phyloP scores from a whole-genome alignment of 2,329 filamentous ascomycete species.

The Pseudopyricularia javanii region DNA sequence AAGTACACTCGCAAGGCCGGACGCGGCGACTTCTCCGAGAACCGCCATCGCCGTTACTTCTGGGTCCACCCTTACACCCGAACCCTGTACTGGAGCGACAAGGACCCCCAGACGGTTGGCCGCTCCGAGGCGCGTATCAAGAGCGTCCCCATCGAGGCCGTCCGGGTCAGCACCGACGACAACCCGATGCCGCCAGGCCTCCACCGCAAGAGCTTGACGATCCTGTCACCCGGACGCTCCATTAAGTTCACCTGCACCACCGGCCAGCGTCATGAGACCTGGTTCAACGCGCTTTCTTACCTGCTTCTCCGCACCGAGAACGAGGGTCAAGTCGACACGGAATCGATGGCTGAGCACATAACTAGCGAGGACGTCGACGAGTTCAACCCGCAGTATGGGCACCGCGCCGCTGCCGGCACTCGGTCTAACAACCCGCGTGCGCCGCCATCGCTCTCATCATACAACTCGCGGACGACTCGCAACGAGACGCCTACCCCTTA shows the following conservation, averaged over 20 bases:
- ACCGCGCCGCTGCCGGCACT: neutral
- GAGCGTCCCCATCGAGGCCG: slow-evolving; percentile 87
- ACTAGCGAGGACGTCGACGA: slow-evolving; percentile 57
- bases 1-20: slow-evolving; percentile 95
- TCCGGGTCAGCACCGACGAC: slow-evolving; percentile 84
- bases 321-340: slow-evolving; percentile 48
- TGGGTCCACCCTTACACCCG: slow-evolving; percentile 98
- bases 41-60: slow-evolving; percentile 89
- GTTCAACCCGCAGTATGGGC: slow-evolving; percentile 58
- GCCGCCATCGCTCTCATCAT: slow-evolving; percentile 62
- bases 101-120: slow-evolving; percentile 68
- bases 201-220: slow-evolving; percentile 84
- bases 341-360: slow-evolving; percentile 35
- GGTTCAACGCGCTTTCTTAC: slow-evolving; percentile 96
- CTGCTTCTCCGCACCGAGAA: slow-evolving; percentile 66
- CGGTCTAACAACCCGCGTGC: slow-evolving; percentile 29
- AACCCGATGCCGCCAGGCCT: slow-evolving; percentile 92
- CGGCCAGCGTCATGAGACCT: slow-evolving; percentile 89
- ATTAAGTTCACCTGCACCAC: slow-evolving; percentile 94
- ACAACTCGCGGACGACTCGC: slow-evolving; percentile 61
- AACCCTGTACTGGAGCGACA: slow-evolving; percentile 92
- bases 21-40: slow-evolving; percentile 78
- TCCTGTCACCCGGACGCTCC: slow-evolving; percentile 76
- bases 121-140: slow-evolving; percentile 66
- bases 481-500: slow-evolving; percentile 46